Base-by-base conservation (phyloP, 2,329 filamentous ascomycete species). In the Fusarium devonianum region DNA sequence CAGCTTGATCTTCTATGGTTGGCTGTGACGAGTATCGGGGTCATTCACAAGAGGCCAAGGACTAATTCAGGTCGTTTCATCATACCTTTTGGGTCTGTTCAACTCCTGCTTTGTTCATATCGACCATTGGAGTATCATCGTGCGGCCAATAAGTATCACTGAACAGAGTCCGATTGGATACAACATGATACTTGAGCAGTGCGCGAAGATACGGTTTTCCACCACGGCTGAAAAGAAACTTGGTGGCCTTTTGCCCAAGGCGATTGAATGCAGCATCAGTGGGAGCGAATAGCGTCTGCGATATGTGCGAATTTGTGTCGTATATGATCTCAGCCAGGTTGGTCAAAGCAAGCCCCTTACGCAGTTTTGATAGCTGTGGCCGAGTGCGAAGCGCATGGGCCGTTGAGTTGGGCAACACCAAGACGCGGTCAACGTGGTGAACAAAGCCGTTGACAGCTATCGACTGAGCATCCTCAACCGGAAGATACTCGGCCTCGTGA, bases 241-340 rank as follows among this genome's bases (percentile, higher is more conserved):
- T 25, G 4, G 16, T 33, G 3, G n/a, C 21, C 8, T 19, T 28
- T 26, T 11, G 12, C 14, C 43, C 34, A 10, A 46, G 26, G 4
- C 34, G 43, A 32, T 40, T 16, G 12, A 46, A 46, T 2, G 43
- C 43, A 7, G 34, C 28, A 39, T 46, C 26, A 1, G 34, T 46
- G 25, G 43, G 43, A n/a, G 43, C 43, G 33, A 46, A 46, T 12
- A 46, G 19, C 1, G 43, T 46, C 14, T 46, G 43, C n/a, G 43
- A 46, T 4, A 46, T 16, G 9, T 46, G 43, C 3, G 34, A 25
- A 8, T 46, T 46, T 6, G 43, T 46, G 4, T 46, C 35, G 4
- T 46, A 39, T 8, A 46, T 38, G 4, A 5, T 7, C 18, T 38
- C 14, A 10, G 42, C 22, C 11, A 46, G n/a, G 8, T 32, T 38